phyloP scores from a whole-genome alignment of 768 basidiomycete species.

The Boletellus sp. region DNA sequence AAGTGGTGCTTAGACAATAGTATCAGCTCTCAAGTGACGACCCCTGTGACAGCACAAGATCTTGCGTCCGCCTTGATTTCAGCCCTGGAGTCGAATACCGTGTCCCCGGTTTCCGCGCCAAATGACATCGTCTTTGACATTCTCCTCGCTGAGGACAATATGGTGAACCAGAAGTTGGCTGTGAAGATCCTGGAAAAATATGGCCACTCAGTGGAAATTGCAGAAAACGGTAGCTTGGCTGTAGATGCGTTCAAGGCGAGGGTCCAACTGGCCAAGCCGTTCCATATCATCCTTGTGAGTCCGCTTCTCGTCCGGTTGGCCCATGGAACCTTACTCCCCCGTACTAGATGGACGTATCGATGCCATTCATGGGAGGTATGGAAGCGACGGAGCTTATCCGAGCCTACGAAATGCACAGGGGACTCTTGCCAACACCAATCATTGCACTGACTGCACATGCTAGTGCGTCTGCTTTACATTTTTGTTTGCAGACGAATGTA shows the following conservation, averaged over 20 bases:
- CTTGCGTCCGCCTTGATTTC: constrained; percentile 89
- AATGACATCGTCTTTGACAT: constrained; percentile 90
- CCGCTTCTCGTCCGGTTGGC: not conserved
- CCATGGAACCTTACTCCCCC: constrained; percentile 1
- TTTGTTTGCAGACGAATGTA: not conserved
- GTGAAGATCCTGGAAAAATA: constrained; percentile 96
- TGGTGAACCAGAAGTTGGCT: constrained; percentile 94
- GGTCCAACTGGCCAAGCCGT: constrained; percentile 65
- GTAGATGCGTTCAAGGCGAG: constrained; percentile 88
- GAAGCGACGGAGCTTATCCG: constrained; percentile 94
- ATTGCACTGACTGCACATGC: constrained; percentile 97
- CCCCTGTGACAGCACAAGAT: constrained; percentile 84
- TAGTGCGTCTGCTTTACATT: constrained; percentile 50
- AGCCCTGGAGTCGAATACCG: constrained; percentile 92
- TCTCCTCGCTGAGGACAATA: constrained; percentile 93
- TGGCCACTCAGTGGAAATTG: constrained; percentile 93
- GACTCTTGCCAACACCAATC: constrained; percentile 77
- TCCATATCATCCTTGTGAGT: constrained; percentile 88
- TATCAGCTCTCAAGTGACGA: constrained; percentile 91
- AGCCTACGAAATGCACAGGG: constrained; percentile 71
- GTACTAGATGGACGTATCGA: constrained; percentile 91
- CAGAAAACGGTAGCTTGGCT: constrained; percentile 93
- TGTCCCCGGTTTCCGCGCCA: constrained; percentile 79
- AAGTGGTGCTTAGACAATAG: constrained; percentile 98
- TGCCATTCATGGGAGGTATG: constrained; percentile 99